Evolutionary conservation across 208 protist species (phyloP).

Genomic region (Crithidia bombi): DNA sequence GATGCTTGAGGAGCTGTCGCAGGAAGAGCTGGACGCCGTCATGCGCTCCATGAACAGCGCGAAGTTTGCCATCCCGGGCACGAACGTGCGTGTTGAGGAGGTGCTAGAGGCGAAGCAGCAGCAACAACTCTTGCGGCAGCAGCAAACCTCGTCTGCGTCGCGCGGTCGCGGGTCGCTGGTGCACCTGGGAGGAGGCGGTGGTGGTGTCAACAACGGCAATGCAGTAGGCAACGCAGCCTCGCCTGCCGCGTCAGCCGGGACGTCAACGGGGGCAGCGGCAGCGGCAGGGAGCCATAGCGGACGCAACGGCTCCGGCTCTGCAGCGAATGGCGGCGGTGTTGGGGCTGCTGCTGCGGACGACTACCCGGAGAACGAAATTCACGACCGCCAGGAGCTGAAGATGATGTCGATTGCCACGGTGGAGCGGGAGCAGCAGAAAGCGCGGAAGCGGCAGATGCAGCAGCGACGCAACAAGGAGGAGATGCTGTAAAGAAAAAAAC

Average conservation of each 20-base stretch:
- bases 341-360: constrained; percentile 40
- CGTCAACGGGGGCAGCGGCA: not conserved
- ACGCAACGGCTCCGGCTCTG: not conserved
- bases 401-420: constrained; percentile 90
- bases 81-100: constrained; percentile 57
- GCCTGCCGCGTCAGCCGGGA: not conserved
- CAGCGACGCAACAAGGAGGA: constrained; percentile 56
- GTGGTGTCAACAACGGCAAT: not conserved
- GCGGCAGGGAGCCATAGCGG: not conserved
- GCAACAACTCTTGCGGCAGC: constrained; percentile 18
- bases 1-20: constrained; percentile 66
- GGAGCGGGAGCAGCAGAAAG: constrained; percentile 89
- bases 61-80: constrained; percentile 42
- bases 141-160: constrained; percentile 12
- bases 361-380: constrained; percentile 89
- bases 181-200: constrained; percentile 1
- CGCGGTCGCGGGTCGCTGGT: constrained; percentile 8
- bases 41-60: constrained; percentile 34
- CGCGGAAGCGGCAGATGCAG: constrained; percentile 65
- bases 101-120: constrained; percentile 37
- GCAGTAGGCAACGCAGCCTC: not conserved
- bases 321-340: not conserved
- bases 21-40: constrained; percentile 50
- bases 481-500: constrained; percentile 5
- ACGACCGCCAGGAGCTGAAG: constrained; percentile 86